Evolutionary conservation across 1,284 basidiomycete species (phyloP).

Genomic region (Ceratobasidium sp.): DNA sequence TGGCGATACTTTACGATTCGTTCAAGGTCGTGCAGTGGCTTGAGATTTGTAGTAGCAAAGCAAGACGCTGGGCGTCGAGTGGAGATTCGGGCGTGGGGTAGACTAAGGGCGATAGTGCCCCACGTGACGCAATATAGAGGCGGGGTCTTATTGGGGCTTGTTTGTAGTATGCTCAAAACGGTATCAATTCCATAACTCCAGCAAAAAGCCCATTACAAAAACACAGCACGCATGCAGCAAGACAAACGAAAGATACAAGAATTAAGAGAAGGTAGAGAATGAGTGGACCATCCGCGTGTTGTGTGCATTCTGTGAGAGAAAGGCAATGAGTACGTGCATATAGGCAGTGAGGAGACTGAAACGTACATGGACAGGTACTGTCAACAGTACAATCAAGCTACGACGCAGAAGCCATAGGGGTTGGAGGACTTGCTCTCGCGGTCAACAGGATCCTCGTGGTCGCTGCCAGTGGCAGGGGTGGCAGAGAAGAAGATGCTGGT

Average conservation of each 20-base stretch:
- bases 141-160: background rate
- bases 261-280: background rate
- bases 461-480: background rate
- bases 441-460: conserved; percentile 13
- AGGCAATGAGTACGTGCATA: background rate
- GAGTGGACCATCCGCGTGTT: too few species aligned
- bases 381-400: background rate
- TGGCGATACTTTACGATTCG: background rate
- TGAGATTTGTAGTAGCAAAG: too few species aligned
- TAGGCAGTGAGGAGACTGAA: background rate
- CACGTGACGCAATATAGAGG: conserved; percentile 9
- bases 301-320: background rate
- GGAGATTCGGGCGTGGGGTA: conserved; percentile 37
- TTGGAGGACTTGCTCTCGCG: background rate
- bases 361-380: conserved; percentile 4
- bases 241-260: background rate
- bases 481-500: conserved; percentile 1
- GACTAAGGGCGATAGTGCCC: background rate
- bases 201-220: background rate
- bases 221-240: background rate
- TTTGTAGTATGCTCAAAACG: background rate
- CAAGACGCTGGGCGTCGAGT: conserved; percentile 4
- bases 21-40: too few species aligned
- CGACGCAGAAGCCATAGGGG: conserved; percentile 11
- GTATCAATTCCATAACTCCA: background rate